Conservation (phyloP, 495 filamentous ascomycete species). For the Entonaema liquescens region DNA sequence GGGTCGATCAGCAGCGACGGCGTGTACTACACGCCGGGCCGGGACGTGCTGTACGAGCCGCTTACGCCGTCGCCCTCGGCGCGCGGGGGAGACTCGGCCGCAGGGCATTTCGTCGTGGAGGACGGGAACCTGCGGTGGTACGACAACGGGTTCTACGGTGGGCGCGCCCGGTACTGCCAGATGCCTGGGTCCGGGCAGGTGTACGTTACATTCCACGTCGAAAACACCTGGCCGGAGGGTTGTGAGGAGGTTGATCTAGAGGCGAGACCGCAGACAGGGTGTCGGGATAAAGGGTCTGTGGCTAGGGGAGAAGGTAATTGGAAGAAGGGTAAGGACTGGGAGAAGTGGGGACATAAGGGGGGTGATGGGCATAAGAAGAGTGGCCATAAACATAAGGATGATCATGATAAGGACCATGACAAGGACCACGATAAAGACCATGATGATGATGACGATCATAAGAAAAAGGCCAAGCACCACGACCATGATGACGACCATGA, state of each 20-base stretch:
- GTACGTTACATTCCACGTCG: conserved; percentile 19
- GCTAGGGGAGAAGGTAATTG: neutral
- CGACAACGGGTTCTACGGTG: conserved; percentile 17
- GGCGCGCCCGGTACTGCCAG: conserved; percentile 25
- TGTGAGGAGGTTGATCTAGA: conserved; percentile 24
- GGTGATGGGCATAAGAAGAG: neutral
- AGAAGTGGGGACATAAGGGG: neutral
- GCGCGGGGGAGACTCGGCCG: neutral
- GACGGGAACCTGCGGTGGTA: conserved; percentile 28
- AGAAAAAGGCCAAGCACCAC: too few species aligned
- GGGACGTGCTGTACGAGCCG: conserved; percentile 6
- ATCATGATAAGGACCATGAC: neutral
- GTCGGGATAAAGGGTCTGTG: neutral
- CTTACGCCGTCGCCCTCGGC: neutral
- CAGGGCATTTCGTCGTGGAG: conserved; percentile 20
- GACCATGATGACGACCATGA: neutral
- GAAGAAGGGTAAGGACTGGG: neutral
- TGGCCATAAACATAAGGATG: neutral
- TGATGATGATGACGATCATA: neutral
- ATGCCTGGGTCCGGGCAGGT: conserved; percentile 6
- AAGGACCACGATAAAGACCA: neutral
- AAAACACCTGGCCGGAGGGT: conserved; percentile 14
- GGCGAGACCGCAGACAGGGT: neutral
- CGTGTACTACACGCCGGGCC: neutral
- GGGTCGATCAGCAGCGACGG: conserved; percentile 8